Evolutionary conservation across 768 basidiomycete species (phyloP).

Genomic region (Amanita rubescens): DNA sequence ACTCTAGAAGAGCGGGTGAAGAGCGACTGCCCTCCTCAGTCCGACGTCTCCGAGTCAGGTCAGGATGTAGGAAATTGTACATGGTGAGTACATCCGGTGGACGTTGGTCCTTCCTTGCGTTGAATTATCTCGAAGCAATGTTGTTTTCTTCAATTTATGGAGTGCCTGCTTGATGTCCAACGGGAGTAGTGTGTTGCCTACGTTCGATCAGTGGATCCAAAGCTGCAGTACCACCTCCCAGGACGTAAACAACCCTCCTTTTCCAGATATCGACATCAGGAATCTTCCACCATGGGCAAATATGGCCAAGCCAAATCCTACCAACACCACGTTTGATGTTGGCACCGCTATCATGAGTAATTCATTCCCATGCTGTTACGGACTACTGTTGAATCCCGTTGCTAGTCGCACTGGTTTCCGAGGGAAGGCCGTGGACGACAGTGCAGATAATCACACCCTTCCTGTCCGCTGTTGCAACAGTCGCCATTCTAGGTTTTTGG

Average conservation of each 20-base stretch:
- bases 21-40: neutral
- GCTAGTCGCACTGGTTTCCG: neutral
- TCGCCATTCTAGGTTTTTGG: neutral
- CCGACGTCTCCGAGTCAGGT: neutral
- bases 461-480: neutral
- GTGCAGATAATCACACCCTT: slow-evolving; percentile 2
- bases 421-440: neutral
- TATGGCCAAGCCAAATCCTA: neutral
- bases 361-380: neutral
- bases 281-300: neutral
- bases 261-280: neutral
- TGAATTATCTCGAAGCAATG: neutral
- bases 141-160: slow-evolving; percentile 7
- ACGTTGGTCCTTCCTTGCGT: neutral
- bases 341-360: slow-evolving; percentile 1
- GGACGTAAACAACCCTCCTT: neutral
- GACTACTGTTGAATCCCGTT: neutral
- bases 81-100: neutral
- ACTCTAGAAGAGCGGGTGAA: neutral
- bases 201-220: slow-evolving; percentile 2
- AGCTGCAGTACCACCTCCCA: neutral
- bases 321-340: slow-evolving; percentile 4
- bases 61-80: neutral
- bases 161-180: slow-evolving; percentile 4
- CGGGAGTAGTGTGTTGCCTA: neutral